Evolutionary conservation across 129 eudicot genomes (phyloP), one percentile per base, ranked within the genome.

Genomic region (Flaveria brownii): DNA sequence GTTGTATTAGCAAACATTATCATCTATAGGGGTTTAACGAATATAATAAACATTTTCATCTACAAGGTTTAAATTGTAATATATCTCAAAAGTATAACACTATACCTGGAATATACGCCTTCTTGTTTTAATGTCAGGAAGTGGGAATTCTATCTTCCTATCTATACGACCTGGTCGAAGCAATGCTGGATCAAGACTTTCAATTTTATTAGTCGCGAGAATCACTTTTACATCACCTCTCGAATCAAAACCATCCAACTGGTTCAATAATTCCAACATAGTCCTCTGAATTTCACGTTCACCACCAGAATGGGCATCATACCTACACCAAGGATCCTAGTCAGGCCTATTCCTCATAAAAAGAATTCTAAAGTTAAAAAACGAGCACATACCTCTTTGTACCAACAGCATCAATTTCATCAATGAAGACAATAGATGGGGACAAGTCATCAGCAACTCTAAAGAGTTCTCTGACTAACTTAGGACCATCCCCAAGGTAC

Each of bases 91-190:
- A 45, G 10, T 1, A 45, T 52, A n/a, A 52, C 59, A 52, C 18
- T 11, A 4, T 20, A 56, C 62, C 62, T 56, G 62, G 28, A 56
- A 56, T 56, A 56, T 56, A 2, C 62, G 62, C 62, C 62, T 56
- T 20, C 61, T 54, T 54, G 61, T 54, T 54, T 54, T 54, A 54
- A 54, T 54, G 22, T 54, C 61, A 17, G 61, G 61, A 17, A 54
- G 61, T 54, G 61, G 61, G 61, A 54, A 54, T 54, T 54, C 61
- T 16, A 54, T 54, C 61, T 54, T 54, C 61, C 61, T 54, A 68
- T 90, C 96, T 18, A 90, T 87, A 78, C 93, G 80, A 30, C 90
- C 96, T 18, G 91, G 96, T 10, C 92, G 84, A 68, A 90, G 96
- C 79, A 90, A 82, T 8, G 96, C 96, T 42, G 93, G 93, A 66